Base-by-base conservation (phyloP, 202 grass and related monocot species). In the Alloteropsis angusta region DNA sequence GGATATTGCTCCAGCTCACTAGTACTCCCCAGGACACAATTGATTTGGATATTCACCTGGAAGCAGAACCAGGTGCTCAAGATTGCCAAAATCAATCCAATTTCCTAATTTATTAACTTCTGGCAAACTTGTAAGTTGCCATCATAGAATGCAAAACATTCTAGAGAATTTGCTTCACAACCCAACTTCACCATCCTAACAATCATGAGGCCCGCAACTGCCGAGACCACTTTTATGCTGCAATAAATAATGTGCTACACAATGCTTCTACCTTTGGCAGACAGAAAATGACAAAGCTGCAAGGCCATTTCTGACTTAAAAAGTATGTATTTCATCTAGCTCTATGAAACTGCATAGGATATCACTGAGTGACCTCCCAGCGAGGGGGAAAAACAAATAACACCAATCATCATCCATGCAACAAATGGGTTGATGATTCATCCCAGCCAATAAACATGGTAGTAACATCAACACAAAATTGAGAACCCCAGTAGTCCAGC, bases 51-150 rank as follows among this genome's bases (percentile, higher is more conserved):
- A 42, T 22, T 82, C 57, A 71, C 47, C 58, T 65, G 32, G 53
- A 78, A 83, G 48, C 74, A 74, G 32, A 67, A 65, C 6, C 8
- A 75, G 30, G 66, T 78, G 35, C 16, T 60, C 48, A 77, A 65
- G 74, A 78, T 73, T 72, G 22, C 57, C 60, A 78, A 67, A 61
- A 66, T 65, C 0, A 66, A 42, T 78, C 66, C 17, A 47, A 15
- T 58, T 59, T 19, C 30, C 32, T 66, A 61, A 37, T 26, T 70
- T 47, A 47, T 76, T 68, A 42, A 64, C 25, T 25, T 74, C 16
- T 14, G 16, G 11, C 26, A n/a, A 61, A 61, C 41, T 65, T 81
- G 26, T 68, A 48, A 5, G 62, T 25, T 69, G 25, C 55, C 48
- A 69, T 45, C 3, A 49, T 71, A 26, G 13, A 72, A 18, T 30